Evolutionary conservation across 2,329 filamentous ascomycete species (phyloP), one percentile per base, ranked within the genome.

Genomic region (Lecanicillium sp.): DNA sequence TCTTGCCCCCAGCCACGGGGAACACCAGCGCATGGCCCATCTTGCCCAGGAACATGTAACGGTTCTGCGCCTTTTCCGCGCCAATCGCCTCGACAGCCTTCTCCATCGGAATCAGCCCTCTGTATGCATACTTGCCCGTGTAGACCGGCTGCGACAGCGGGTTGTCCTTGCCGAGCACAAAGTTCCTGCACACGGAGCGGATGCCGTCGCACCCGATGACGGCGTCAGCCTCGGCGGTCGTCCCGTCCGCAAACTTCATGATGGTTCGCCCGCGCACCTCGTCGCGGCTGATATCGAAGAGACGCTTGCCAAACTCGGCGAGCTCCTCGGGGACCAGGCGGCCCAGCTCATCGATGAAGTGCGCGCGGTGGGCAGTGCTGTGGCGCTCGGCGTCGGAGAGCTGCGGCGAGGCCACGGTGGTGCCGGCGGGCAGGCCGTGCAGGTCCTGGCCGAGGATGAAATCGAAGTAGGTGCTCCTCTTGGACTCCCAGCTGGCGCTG

Each of bases 151-250:
- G 73, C 57, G 44, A 67, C 41, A 21, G 70, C 56, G 45, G 68
- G 60, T 61, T 50, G 14, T 63, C 56, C 1, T 64, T 56, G 0
- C 73, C 74, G 0, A 81, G 62, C 8, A 83, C 60, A 6, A 76
- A 57, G 24, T 71, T 58, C 2, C 79, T 63, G 1, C 75, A 70
- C 14, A 66, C 64, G 8, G 75, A 79, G 58, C 83, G 83, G 56
- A 85, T 82, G 0, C 82, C 82, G 58, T 86, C 82, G 53, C 79
- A 83, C 0, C 78, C 81, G 38, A 86, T 65, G 0, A 82, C 46
- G 0, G 61, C 67, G 21, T 69, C 66, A 4, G 69, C 65, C 7
- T 58, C 53, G 2, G 63, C 67, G 1, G 60, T 63, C 0, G 65
- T 64, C 0, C 69, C 69, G 32, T 73, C 71, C 0, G 58, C 51